Evolutionary conservation across 2,329 filamentous ascomycete species (phyloP), one percentile per base, ranked within the genome.

Genomic region (Fusarium devonianum): DNA sequence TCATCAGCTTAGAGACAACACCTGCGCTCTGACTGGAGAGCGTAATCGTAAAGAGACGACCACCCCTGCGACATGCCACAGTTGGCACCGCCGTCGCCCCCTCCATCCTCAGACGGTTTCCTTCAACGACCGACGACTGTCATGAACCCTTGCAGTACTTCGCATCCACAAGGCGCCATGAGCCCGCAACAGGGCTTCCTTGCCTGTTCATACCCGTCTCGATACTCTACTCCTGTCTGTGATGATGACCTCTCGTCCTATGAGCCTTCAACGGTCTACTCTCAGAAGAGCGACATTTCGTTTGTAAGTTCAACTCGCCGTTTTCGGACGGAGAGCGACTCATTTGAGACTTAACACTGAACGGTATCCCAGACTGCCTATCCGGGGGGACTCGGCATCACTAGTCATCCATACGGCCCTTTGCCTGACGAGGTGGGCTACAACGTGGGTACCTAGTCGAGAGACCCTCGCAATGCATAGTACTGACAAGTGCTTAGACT

Each of bases 21-120:
- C 23, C 28, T 23, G n/a, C 17, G 26, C n/a, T 41, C 21, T 7
- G 19, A 26, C 32, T 11, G 18, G 38, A 22, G 23, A 33, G 16
- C 16, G 10, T 39, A 28, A 30, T 22, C 22, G 14, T 21, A 55
- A 32, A 45, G 49, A 45, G 29, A 37, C 30, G 14, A 32, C 34
- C 23, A 35, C 35, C 32, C 26, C 32, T 38, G 34, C 45, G 55
- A 60, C 18, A 71, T 79, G 76, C 71, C 70, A 51, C 71, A 67
- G 43, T 66, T 65, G 42, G 65, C 69, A 33, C 72, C 76, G 25
- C 74, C 73, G 32, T 80, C 79, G 16, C 78, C 80, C 49, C 73
- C 75, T 43, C 73, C 73, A 14, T 76, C 74, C 37, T 51, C 49
- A 39, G 58, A 58, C 44, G 58, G 54, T 29, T 47, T 55, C 22